A percentile compares a stretch with the other conserved stretches of the same genome.
phyloP scores from a whole-genome alignment of 1,139 yeast genomes.

The Fermentozyma sake region DNA sequence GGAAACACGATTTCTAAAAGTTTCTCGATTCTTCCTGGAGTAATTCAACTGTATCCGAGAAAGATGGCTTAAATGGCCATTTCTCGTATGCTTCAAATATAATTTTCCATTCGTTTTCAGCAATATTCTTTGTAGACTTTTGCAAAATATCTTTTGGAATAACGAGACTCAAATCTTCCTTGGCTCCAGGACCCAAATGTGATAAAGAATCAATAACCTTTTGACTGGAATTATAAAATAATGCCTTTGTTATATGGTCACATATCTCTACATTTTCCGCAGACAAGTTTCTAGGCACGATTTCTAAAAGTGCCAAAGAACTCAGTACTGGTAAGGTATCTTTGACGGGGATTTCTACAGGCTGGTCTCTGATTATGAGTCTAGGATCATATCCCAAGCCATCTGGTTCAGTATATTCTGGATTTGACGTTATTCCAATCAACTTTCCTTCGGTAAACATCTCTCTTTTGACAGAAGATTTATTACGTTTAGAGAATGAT shows the following conservation, averaged over 20 bases:
- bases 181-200: constrained; percentile 79
- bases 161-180: constrained; percentile 46
- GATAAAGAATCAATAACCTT: constrained; percentile 47
- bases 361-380: constrained; percentile 34
- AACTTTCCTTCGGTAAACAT: constrained; percentile 51
- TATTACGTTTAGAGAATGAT: constrained; percentile 43
- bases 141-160: constrained; percentile 35
- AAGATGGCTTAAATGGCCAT: constrained; percentile 86
- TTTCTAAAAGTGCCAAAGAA: constrained; percentile 49
- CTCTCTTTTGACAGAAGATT: constrained; percentile 59
- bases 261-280: constrained; percentile 46
- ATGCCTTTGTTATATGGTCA: constrained; percentile 63
- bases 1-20: no score
- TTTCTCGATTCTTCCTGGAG: constrained; percentile 16
- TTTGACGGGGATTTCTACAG: constrained; percentile 22
- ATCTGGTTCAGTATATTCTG: constrained; percentile 17
- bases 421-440: constrained; percentile 40
- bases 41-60: constrained; percentile 18
- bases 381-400: constrained; percentile 37
- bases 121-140: constrained; percentile 46
- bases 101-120: constrained; percentile 47
- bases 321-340: constrained; percentile 22
- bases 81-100: constrained; percentile 50
- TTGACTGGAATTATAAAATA: constrained; percentile 52
- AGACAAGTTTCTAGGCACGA: constrained; percentile 43